A percentile compares a stretch with the other conserved stretches of the same genome.
Conservation (phyloP, 371 early-diverging fungal genomes). For the Capillidium rhysosporum region DNA sequence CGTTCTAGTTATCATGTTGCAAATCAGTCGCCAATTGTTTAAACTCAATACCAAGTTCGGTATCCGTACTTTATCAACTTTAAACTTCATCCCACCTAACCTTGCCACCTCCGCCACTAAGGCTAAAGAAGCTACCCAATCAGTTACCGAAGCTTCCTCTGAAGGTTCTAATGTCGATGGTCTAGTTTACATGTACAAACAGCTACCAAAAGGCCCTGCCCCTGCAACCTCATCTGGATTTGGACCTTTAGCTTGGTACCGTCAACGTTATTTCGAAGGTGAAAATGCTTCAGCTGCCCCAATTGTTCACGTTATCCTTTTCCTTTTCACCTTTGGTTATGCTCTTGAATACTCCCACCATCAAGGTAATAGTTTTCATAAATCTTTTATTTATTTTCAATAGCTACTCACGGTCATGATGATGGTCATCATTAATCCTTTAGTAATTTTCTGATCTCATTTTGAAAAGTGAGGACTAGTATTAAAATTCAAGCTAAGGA, state of each 20-base stretch:
- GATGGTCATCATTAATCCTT: no score
- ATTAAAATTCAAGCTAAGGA: no score
- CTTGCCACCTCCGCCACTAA: slow-evolving; percentile 21
- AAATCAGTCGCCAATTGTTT: not conserved
- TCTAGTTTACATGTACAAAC: slow-evolving; percentile 23
- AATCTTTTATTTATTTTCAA: no score
- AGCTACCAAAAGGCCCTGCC: slow-evolving; percentile 7
- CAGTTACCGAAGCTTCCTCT: slow-evolving; percentile 7
- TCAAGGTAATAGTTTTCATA: no score
- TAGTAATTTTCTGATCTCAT: no score
- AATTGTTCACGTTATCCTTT: slow-evolving; percentile 23
- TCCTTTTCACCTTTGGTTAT: slow-evolving; percentile 20
- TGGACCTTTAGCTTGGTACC: slow-evolving; percentile 13
- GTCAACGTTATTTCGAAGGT: slow-evolving; percentile 30
- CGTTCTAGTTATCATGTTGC: not conserved
- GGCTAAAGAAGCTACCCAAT: slow-evolving; percentile 14
- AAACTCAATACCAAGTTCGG: not conserved
- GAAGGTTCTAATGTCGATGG: slow-evolving; percentile 13
- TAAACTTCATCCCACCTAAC: slow-evolving; percentile 28
- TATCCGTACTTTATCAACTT: slow-evolving; percentile 30
- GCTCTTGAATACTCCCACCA: slow-evolving; percentile 30
- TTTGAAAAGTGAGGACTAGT: no score
- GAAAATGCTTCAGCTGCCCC: slow-evolving; percentile 29
- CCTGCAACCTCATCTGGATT: not conserved
- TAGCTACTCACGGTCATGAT: no score